These are phyloP conservation scores for Hortiboletus rubellus DNA, from an alignment of 1,284 basidiomycete species.

Conservation along the genomic window DNA sequence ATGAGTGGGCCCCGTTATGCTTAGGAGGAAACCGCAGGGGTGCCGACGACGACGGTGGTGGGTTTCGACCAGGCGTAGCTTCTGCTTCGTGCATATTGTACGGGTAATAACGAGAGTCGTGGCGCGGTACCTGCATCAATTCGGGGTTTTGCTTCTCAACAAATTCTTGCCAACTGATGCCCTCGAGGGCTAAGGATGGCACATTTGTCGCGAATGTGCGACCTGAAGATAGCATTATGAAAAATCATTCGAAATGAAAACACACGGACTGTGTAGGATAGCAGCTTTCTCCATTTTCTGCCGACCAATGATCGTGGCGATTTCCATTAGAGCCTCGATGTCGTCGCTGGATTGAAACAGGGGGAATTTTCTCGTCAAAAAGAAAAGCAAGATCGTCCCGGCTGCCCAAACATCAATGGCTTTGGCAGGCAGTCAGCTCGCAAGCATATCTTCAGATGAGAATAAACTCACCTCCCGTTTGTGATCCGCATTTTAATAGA, in stretches of 20 bases:
- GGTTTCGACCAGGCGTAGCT: constrained; percentile 23
- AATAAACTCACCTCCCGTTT: constrained; percentile 74
- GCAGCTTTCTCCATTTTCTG: constrained; percentile 85
- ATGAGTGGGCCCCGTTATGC: constrained; percentile 20
- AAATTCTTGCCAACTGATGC: constrained; percentile 70
- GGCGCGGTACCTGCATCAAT: constrained; percentile 56
- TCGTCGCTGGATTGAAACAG: constrained; percentile 96
- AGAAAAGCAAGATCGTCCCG: constrained; percentile 91
- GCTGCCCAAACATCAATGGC: constrained; percentile 98
- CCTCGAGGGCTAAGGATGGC: constrained; percentile 66
- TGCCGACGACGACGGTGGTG: constrained; percentile 39
- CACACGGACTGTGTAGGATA: constrained; percentile 80
- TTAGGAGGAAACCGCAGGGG: constrained; percentile 15
- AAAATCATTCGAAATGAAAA: constrained; percentile 7
- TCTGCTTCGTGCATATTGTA: constrained; percentile 34
- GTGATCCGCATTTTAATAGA: constrained; percentile 91
- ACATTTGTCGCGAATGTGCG: constrained; percentile 86
- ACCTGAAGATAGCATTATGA: constrained; percentile 48
- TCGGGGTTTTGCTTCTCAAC: constrained; percentile 78
- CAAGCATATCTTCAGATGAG: constrained; percentile 1
- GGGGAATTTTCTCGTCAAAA: constrained; percentile 91
- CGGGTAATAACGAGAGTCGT: constrained; percentile 56
- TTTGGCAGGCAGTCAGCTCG: constrained; percentile 33
- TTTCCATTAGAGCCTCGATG: constrained; percentile 93
- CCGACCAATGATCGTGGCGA: constrained; percentile 85